These are phyloP conservation scores for Penicillium nucicola DNA, from an alignment of 495 filamentous ascomycete genomes.

Conservation along the genomic window DNA sequence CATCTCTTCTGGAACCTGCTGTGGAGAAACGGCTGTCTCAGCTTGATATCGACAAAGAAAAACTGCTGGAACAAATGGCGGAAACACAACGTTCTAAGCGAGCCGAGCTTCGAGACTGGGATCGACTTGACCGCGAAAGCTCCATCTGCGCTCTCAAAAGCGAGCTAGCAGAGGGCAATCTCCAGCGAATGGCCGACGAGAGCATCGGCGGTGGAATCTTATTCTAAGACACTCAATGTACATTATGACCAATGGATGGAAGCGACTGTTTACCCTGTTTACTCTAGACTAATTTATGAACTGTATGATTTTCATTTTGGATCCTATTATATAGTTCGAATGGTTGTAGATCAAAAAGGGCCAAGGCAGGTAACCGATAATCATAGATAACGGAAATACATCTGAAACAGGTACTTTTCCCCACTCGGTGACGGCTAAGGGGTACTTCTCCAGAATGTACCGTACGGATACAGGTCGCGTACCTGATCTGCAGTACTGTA, in stretches of 20 bases:
- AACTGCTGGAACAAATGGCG: conserved; percentile 51
- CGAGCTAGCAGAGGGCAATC: conserved; percentile 59
- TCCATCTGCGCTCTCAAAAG: conserved; percentile 56
- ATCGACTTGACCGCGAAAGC: conserved; percentile 54
- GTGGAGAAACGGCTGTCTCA: conserved; percentile 47
- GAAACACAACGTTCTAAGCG: conserved; percentile 54
- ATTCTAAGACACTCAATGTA: conserved; percentile 27
- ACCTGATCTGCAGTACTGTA: conserved; percentile 22
- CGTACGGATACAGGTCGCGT: conserved; percentile 5
- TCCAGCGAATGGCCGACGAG: conserved; percentile 57
- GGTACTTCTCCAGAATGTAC: neutral
- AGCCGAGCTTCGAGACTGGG: conserved; percentile 55
- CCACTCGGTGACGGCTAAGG: too few relatives aligned
- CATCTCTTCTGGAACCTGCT: conserved; percentile 34
- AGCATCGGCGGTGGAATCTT: conserved; percentile 38
- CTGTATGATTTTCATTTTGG: neutral
- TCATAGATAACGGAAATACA: too few relatives aligned
- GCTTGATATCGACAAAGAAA: conserved; percentile 54
- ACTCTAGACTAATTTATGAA: too few relatives aligned
- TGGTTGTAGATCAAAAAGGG: too few relatives aligned
- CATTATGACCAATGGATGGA: neutral
- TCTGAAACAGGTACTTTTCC: too few relatives aligned
- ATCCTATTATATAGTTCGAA: neutral
- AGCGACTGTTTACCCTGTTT: too few relatives aligned
- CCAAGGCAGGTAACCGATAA: too few relatives aligned